Conservation (phyloP, 1,139 yeast genomes). For the Hanseniaspora gamundiae region DNA sequence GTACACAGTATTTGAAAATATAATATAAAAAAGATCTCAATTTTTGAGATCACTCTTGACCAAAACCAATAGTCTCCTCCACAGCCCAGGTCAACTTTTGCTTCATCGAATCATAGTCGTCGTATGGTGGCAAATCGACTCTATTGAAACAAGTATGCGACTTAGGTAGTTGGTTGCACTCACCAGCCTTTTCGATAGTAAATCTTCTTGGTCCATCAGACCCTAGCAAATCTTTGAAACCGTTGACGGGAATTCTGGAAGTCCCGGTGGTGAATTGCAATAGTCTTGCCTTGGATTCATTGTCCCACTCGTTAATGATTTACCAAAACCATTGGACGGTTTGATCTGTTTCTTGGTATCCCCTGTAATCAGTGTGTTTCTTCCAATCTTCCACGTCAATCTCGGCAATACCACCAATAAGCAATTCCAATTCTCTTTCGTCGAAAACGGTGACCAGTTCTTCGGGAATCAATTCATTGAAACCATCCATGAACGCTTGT, state of each 20-base stretch:
- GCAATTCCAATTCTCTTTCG: conserved; percentile 89
- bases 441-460: conserved; percentile 93
- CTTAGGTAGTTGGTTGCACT: conserved; percentile 82
- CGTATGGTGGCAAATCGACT: conserved; percentile 80
- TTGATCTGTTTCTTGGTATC: conserved; percentile 91
- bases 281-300: conserved; percentile 90
- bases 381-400: conserved; percentile 98
- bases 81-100: conserved; percentile 80
- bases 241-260: conserved; percentile 96
- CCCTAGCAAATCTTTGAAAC: conserved; percentile 96
- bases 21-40: no score
- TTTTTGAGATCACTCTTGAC: conserved; percentile 81
- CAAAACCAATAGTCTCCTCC: conserved; percentile 91
- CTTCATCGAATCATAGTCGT: conserved; percentile 59
- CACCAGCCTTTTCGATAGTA: conserved; percentile 97
- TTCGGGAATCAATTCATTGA: conserved; percentile 94
- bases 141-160: conserved; percentile 94
- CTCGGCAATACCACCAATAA: conserved; percentile 97
- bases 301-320: conserved; percentile 87
- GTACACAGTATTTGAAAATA: no score
- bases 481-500: conserved; percentile 91
- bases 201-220: conserved; percentile 98
- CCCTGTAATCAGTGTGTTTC: conserved; percentile 95
- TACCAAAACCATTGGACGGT: conserved; percentile 98
- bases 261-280: conserved; percentile 98